Base-by-base conservation (phyloP, 225 moss, liverwort and hornwort genomes). In the Pseudoscleropodium purum region DNA sequence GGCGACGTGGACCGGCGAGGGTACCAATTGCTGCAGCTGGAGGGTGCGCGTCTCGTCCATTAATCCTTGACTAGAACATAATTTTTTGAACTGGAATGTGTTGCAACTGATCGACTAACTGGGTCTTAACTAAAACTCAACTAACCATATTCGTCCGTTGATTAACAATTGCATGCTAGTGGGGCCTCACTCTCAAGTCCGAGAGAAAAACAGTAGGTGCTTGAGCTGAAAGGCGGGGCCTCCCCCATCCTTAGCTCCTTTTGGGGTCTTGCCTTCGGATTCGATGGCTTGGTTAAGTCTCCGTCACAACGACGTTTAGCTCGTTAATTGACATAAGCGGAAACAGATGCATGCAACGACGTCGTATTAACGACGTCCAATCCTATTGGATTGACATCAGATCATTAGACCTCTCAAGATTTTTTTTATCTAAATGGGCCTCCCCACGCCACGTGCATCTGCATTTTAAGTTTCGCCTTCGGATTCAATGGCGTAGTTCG, bases 21-120 rank as follows among this genome's bases (percentile, higher is more conserved):
- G 94, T 64, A 82, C 47, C 21, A 88, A 93, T 64, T 94, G 94
- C 88, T 94, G 94, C 91, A 90, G 88, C 82, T 94, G 94, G 94
- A 94, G 18, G 87, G 94, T 85, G 60, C 39, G 57, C 37, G 19
- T 26, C 88, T 61, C 23, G 54, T 66, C 31, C 39, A 7, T 13
- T 16, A 19, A 1, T 76, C 23, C 9, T 37, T 27, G 21, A 34
- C 12, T 39, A 65, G 34, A 20, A 13, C 8, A 20, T 14, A 7
- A 3, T 24, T 33, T 41, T 25, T 19, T 10, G 67, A 52, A 41
- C 33, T 79, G 33, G 39, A 30, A 29, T n/a, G 21, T 47, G 37
- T 62, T 84, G 63, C 49, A 62, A 30, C 20, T 37, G 33, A 43
- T 5, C 27, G 49, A 2, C 59, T 19, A 24, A 11, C 60, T 25